Evolutionary conservation across 768 basidiomycete genomes (phyloP), one percentile per base, ranked within the genome.

Genomic region (Fomitopsis pulvina): DNA sequence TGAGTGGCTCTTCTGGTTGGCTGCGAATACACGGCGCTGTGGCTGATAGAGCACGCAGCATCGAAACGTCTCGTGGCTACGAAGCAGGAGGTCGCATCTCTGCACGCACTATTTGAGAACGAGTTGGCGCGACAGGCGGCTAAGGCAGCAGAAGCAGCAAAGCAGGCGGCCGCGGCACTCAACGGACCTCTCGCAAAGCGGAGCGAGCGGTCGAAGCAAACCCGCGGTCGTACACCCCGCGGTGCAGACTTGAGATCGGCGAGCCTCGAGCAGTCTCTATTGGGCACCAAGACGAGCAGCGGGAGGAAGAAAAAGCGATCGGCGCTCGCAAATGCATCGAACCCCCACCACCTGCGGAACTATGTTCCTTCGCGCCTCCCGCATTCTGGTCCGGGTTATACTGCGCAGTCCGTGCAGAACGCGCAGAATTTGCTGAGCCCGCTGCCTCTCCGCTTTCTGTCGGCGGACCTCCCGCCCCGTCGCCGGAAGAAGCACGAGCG

Each of bases 261-360:
- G 48, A 68, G 64, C 50, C 57, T 66, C 44, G 76, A 78, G 41
- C 66, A 67, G 55, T 58, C 66, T 42, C 59, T 58, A 56, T 28
- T 44, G 26, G 47, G 48, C 45, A 47, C 60, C 40, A 57, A 59
- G 26, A 27, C 58, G 43, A 59, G 66, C 52, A 60, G 58, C 52
- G 60, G 65, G 42, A 93, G 92, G 78, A 94, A 94, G 79, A 97
- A 96, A 81, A 97, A 96, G 70, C 79, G 92, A 43, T 85, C 86
- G 43, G 86, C 86, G 4, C 73, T 92, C 27, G 92, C 92, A 40
- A 95, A 96, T 64, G 92, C 91, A 40, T 87, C 89, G 46, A 96
- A 98, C 63, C 93, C 92, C 2, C 95, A 98, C 68, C 94, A 96
- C 69, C 76, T 94, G 51, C 77, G 87, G 62, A 97, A 97, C 71